phyloP scores from a whole-genome alignment of 306 rosid genomes.

The Cucumis melo region DNA sequence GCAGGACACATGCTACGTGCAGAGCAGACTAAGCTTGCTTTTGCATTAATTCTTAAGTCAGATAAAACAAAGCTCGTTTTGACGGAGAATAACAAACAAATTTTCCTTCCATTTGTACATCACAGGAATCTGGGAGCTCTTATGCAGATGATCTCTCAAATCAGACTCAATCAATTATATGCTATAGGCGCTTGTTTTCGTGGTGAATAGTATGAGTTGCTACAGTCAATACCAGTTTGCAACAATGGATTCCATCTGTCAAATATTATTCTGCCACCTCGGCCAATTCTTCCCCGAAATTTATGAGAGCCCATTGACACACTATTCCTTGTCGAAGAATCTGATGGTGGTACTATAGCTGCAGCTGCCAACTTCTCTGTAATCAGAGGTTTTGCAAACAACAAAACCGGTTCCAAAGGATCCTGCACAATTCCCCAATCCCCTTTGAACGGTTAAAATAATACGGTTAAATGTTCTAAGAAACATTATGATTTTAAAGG shows the following conservation, averaged over 20 bases:
- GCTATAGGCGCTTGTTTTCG: constrained; percentile 57
- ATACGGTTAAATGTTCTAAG: not conserved
- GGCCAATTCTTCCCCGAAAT: constrained; percentile 76
- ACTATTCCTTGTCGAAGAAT: constrained; percentile 37
- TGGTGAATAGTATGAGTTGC: constrained; percentile 66
- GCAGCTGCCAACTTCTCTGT: constrained; percentile 90
- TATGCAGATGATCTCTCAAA: not conserved
- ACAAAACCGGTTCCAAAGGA: constrained; percentile 79
- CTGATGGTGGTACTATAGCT: constrained; percentile 54
- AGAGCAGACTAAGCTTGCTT: not conserved
- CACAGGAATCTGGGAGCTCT: not conserved
- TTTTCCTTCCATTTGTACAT: not conserved
- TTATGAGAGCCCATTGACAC: constrained; percentile 40
- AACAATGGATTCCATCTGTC: constrained; percentile 81
- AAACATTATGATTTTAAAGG: not conserved
- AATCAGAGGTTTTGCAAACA: constrained; percentile 75
- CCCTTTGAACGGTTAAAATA: constrained; percentile 12
- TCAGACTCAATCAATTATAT: constrained; percentile 36
- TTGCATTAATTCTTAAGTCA: not conserved
- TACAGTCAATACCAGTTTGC: constrained; percentile 74
- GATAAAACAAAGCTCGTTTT: not conserved
- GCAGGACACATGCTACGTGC: not conserved
- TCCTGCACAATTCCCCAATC: constrained; percentile 44
- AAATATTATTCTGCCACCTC: constrained; percentile 89
- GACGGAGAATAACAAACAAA: not conserved